Percentiles rank a stretch among this genome's conserved stretches.
phyloP scores from a whole-genome alignment of 2,329 filamentous ascomycete species.

The Cladosporium sp. region DNA sequence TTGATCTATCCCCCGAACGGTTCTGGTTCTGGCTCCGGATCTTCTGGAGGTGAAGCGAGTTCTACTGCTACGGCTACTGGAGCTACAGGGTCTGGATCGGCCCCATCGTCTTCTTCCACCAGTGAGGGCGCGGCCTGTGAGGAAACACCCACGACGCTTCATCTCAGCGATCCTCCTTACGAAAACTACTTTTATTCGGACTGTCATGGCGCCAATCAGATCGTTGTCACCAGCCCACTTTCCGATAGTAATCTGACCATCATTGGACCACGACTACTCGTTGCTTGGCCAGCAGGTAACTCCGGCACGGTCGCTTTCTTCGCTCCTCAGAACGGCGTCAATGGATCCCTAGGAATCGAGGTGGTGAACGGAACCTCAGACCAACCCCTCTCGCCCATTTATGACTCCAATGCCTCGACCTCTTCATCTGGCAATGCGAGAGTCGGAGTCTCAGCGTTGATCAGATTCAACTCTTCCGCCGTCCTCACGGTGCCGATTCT shows the following conservation, averaged over 20 bases:
- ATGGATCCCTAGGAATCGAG: slow-evolving; percentile 55
- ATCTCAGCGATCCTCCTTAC: slow-evolving; percentile 59
- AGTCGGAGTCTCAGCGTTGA: slow-evolving; percentile 52
- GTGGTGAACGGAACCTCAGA: slow-evolving; percentile 53
- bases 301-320: slow-evolving; percentile 62
- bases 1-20: slow-evolving; percentile 33
- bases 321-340: slow-evolving; percentile 52
- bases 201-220: slow-evolving; percentile 60
- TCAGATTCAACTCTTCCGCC: slow-evolving; percentile 61
- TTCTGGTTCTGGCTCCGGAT: slow-evolving; percentile 9
- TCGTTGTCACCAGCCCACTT: slow-evolving; percentile 61
- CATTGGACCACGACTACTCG: slow-evolving; percentile 57
- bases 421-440: slow-evolving; percentile 39
- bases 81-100: background rate
- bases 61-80: background rate
- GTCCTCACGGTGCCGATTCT: slow-evolving; percentile 58
- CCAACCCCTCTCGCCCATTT: slow-evolving; percentile 51
- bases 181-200: slow-evolving; percentile 68
- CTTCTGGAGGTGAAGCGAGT: background rate
- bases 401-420: slow-evolving; percentile 31
- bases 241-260: slow-evolving; percentile 55
- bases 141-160: slow-evolving; percentile 39
- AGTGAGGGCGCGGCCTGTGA: slow-evolving; percentile 25
- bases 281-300: slow-evolving; percentile 66
- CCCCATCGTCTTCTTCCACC: background rate